phyloP scores from a whole-genome alignment of 306 rosid species.

The Oemleria cerasiformis region DNA sequence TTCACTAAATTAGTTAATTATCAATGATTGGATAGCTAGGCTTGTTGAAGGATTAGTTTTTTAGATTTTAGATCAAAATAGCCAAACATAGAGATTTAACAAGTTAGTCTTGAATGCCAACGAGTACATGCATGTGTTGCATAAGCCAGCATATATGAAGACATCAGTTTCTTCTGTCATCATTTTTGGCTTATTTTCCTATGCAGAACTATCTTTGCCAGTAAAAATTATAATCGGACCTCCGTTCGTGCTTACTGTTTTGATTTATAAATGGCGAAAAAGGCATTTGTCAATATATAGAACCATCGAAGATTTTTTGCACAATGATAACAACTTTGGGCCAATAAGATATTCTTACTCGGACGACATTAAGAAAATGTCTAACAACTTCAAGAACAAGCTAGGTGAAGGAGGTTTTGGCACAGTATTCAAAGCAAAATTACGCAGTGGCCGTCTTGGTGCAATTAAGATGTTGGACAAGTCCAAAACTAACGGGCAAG shows the following conservation, averaged over 20 bases:
- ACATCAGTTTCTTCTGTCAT: too few relatives aligned
- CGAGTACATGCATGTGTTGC: too few relatives aligned
- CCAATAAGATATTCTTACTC: neutral
- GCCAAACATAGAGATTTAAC: too few relatives aligned
- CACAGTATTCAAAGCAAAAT: neutral
- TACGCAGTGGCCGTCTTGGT: neutral
- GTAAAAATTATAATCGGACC: neutral
- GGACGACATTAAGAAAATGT: too few relatives aligned
- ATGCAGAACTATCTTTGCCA: too few relatives aligned
- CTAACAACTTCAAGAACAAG: neutral
- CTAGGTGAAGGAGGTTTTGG: neutral
- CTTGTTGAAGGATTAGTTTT: too few relatives aligned
- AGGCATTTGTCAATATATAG: neutral
- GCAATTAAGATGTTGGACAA: neutral
- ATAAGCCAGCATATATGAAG: too few relatives aligned
- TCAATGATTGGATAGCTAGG: too few relatives aligned
- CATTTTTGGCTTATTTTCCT: too few relatives aligned
- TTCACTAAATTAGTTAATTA: too few relatives aligned
- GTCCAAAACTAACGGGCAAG: neutral
- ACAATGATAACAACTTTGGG: neutral
- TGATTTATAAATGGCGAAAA: neutral
- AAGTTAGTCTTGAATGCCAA: too few relatives aligned
- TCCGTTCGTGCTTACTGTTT: neutral
- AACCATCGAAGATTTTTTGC: neutral
- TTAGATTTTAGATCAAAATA: too few relatives aligned